phyloP scores from a whole-genome alignment of 78 protist species.

The Monosiga brevicollis region DNA sequence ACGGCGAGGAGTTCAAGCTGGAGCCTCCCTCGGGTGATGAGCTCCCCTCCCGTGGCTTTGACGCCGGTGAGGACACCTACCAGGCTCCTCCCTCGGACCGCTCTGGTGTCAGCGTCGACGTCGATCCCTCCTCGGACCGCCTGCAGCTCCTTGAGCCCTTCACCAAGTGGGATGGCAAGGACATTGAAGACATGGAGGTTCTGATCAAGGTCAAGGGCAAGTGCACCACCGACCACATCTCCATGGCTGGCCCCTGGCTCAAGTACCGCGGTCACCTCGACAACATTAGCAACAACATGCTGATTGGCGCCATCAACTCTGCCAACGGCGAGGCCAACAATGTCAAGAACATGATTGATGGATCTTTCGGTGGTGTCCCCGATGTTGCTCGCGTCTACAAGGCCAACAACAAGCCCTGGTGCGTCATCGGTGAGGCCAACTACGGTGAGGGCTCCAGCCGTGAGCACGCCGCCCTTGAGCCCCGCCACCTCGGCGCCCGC shows the following conservation, averaged over 20 bases:
- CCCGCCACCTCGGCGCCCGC: slow-evolving; percentile 82
- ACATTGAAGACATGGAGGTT: slow-evolving; percentile 45
- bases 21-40: slow-evolving; percentile 70
- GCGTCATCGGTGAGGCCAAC: slow-evolving; percentile 89
- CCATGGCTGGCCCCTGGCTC: slow-evolving; percentile 94
- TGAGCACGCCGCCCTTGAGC: slow-evolving; percentile 95
- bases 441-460: slow-evolving; percentile 89
- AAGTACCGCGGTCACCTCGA: slow-evolving; percentile 93
- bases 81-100: slow-evolving; percentile 63
- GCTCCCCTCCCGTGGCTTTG: slow-evolving; percentile 79
- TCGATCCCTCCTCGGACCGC: slow-evolving; percentile 68
- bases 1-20: slow-evolving; percentile 61
- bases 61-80: slow-evolving; percentile 78
- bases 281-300: slow-evolving; percentile 87
- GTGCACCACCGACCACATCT: slow-evolving; percentile 95
- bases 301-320: slow-evolving; percentile 83
- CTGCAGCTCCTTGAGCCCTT: slow-evolving; percentile 82
- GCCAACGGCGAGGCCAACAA: slow-evolving; percentile 75
- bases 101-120: slow-evolving; percentile 36
- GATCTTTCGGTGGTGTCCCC: slow-evolving; percentile 62
- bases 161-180: slow-evolving; percentile 77
- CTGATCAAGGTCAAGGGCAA: slow-evolving; percentile 89
- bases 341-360: slow-evolving; percentile 72
- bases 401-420: slow-evolving; percentile 73
- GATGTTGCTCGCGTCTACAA: slow-evolving; percentile 78